Conservation (phyloP, 176 grass and related monocot species). For the Pharus latifolius region DNA sequence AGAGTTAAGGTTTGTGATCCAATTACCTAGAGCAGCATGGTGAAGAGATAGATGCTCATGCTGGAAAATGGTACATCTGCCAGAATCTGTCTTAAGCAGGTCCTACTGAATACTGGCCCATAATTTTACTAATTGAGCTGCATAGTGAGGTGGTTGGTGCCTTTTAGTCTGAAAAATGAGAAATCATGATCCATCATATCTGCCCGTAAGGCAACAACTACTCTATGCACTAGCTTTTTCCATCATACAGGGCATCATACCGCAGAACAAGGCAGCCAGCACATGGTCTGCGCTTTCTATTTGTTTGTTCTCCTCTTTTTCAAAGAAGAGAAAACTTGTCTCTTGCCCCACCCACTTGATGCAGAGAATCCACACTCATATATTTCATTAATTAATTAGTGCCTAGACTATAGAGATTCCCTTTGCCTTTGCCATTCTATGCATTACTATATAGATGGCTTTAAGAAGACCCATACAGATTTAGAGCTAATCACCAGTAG, state of each 20-base stretch:
- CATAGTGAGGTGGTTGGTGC: conserved; percentile 19
- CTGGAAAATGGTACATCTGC: background rate
- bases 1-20: background rate
- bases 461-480: conserved; percentile 9
- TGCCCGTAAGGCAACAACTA: conserved; percentile 24
- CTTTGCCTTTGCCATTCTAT: conserved; percentile 8
- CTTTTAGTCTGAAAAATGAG: conserved; percentile 15
- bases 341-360: conserved; percentile 27
- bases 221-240: conserved; percentile 19
- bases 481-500: conserved; percentile 4
- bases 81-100: background rate
- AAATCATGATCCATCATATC: conserved; percentile 31
- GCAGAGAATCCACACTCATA: conserved; percentile 35
- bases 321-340: conserved; percentile 21
- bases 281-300: conserved; percentile 31
- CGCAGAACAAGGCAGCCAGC: conserved; percentile 25
- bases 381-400: conserved; percentile 29
- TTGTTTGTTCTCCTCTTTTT: conserved; percentile 10
- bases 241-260: conserved; percentile 18
- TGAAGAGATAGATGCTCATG: background rate
- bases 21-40: background rate
- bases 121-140: conserved; percentile 14
- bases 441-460: conserved; percentile 24
- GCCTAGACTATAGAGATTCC: conserved; percentile 10
- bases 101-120: background rate